A percentile compares a stretch with the other conserved stretches of the same genome.
Conservation (phyloP, 2,329 filamentous ascomycete species). For the Ophiostoma tasmaniense region DNA sequence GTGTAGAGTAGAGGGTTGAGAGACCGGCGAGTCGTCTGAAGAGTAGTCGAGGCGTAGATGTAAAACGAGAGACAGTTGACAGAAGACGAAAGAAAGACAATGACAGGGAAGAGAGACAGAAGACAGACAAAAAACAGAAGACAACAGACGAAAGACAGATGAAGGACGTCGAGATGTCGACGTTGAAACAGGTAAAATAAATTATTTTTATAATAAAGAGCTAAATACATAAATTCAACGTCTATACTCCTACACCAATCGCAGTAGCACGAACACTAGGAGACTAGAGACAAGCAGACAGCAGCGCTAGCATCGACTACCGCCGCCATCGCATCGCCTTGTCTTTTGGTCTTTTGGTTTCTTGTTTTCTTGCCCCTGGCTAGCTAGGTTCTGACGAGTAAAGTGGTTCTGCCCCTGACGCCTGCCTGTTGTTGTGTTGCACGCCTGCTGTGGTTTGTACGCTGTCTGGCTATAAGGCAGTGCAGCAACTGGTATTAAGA, state of each 20-base stretch:
- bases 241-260: background rate
- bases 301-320: background rate
- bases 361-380: conserved; percentile 1
- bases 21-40: no score
- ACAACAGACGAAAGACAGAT: background rate
- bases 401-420: background rate
- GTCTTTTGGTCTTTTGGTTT: background rate
- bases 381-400: background rate
- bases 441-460: background rate
- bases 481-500: no score
- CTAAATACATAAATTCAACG: background rate
- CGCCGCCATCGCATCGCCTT: background rate
- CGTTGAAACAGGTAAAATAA: background rate
- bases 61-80: background rate
- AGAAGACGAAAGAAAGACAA: background rate
- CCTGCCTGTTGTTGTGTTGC: background rate
- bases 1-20: background rate
- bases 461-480: no score
- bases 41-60: background rate
- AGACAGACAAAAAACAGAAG: background rate
- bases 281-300: no score
- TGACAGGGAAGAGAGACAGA: background rate
- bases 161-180: background rate
- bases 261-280: background rate
- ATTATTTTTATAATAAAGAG: background rate